These are phyloP conservation scores for Penicillium capsulatum DNA, from an alignment of 2,329 filamentous ascomycete species.

Conservation along the genomic window DNA sequence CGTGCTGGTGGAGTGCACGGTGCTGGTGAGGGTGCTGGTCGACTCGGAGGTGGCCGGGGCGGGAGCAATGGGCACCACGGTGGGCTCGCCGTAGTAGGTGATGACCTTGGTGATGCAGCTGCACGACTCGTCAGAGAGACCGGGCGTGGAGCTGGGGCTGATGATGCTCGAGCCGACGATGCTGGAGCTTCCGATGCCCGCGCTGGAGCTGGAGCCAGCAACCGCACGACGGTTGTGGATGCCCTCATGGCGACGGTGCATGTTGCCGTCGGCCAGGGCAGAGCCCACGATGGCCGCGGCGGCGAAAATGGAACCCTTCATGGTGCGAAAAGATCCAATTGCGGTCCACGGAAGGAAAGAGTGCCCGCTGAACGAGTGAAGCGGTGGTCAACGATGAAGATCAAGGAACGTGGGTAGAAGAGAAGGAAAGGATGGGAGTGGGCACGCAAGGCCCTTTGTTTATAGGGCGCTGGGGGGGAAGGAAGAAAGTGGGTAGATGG, in stretches of 20 bases:
- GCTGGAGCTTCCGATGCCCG: background rate
- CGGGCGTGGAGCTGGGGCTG: constrained; percentile 23
- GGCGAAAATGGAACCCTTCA: constrained; percentile 70
- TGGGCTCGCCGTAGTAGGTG: constrained; percentile 64
- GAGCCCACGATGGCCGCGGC: constrained; percentile 49
- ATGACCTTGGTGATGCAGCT: constrained; percentile 71
- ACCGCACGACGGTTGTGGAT: constrained; percentile 55
- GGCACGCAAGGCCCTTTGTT: constrained; percentile 27
- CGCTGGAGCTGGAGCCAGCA: constrained; percentile 16
- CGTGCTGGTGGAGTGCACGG: constrained; percentile 39
- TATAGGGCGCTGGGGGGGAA: constrained; percentile 15
- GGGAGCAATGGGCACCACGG: constrained; percentile 42
- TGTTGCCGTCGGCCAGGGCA: constrained; percentile 55
- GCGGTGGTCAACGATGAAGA: constrained; percentile 32
- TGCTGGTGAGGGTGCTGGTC: constrained; percentile 29
- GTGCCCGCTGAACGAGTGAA: constrained; percentile 73
- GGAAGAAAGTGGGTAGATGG: constrained; percentile 8
- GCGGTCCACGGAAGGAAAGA: constrained; percentile 51
- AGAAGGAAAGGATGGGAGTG: constrained; percentile 12
- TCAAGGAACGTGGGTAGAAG: constrained; percentile 17
- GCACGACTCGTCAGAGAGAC: constrained; percentile 48
- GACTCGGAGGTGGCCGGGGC: constrained; percentile 14
- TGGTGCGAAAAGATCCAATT: constrained; percentile 45
- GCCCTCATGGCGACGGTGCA: constrained; percentile 52
- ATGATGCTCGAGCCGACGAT: constrained; percentile 3